phyloP scores from a whole-genome alignment of 805 yeast species.

The Saturnispora ahearnii region DNA sequence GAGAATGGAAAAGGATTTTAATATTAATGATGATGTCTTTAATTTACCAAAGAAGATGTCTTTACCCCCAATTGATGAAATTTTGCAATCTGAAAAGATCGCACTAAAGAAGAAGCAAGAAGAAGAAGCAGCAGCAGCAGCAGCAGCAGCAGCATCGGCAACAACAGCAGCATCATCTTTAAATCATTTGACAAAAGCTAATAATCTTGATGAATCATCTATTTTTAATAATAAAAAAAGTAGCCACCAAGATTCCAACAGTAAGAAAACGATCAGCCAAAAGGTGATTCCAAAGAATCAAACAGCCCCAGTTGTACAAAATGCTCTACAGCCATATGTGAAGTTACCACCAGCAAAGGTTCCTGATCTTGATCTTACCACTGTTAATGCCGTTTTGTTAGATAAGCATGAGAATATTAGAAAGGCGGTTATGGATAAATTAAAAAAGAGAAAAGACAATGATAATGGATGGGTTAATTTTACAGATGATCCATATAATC shows the following conservation, averaged over 20 bases:
- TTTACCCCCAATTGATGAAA: slow-evolving; percentile 15
- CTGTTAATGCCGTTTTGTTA: slow-evolving; percentile 64
- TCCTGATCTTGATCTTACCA: slow-evolving; percentile 84
- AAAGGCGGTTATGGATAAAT: slow-evolving; percentile 77
- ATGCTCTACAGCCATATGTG: slow-evolving; percentile 66
- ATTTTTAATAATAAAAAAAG: background rate
- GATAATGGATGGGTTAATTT: slow-evolving; percentile 74
- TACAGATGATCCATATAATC: slow-evolving; percentile 80
- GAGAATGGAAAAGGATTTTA: slow-evolving; percentile 52
- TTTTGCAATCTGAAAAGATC: slow-evolving; percentile 7
- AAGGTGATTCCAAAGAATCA: slow-evolving; percentile 6
- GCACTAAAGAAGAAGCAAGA: slow-evolving; percentile 13
- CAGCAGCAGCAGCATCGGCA: background rate
- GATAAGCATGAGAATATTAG: slow-evolving; percentile 73
- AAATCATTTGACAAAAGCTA: background rate
- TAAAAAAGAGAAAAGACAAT: slow-evolving; percentile 59
- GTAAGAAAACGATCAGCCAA: slow-evolving; percentile 1
- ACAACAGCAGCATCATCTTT: background rate
- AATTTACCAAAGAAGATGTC: slow-evolving; percentile 62
- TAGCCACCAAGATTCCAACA: background rate
- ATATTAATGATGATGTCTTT: slow-evolving; percentile 79
- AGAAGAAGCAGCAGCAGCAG: background rate
- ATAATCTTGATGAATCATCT: background rate
- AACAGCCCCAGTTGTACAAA: slow-evolving; percentile 18
- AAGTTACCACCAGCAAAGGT: slow-evolving; percentile 83